These are phyloP conservation scores for Raphanus hybrid DNA, from an alignment of 441 rosid species.

Conservation along the genomic window DNA sequence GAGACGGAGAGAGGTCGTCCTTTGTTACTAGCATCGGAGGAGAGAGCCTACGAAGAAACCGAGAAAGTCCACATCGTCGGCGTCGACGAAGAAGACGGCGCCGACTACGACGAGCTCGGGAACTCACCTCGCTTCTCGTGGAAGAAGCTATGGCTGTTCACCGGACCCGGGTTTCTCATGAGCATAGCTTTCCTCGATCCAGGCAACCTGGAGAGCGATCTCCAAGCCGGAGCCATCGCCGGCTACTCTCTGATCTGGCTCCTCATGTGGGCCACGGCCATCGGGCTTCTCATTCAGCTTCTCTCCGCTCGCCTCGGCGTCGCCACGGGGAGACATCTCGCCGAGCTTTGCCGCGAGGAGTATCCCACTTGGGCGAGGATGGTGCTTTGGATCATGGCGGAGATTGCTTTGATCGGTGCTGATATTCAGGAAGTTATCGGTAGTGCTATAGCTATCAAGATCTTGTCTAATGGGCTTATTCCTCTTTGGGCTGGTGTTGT, in stretches of 20 bases:
- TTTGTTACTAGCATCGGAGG: constrained; percentile 39
- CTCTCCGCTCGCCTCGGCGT: constrained; percentile 90
- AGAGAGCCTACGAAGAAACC: constrained; percentile 65
- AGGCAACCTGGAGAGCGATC: constrained; percentile 90
- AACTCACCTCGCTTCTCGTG: constrained; percentile 77
- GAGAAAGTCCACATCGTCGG: constrained; percentile 79
- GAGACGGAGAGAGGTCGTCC: constrained; percentile 33
- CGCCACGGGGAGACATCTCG: constrained; percentile 83
- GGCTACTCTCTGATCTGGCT: constrained; percentile 92
- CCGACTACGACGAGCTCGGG: constrained; percentile 33
- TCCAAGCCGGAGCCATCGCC: constrained; percentile 94
- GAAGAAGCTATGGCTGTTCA: constrained; percentile 90
- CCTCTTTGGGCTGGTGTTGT: constrained; percentile 94
- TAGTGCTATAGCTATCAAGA: constrained; percentile 87
- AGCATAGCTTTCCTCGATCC: constrained; percentile 97
- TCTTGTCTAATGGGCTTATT: constrained; percentile 73
- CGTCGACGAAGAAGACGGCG: constrained; percentile 48
- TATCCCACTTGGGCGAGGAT: constrained; percentile 85
- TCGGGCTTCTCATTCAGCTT: constrained; percentile 90
- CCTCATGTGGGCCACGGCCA: constrained; percentile 88
- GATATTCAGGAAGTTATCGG: constrained; percentile 98
- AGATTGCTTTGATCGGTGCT: constrained; percentile 88
- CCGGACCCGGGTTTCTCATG: constrained; percentile 94
- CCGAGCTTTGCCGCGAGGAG: constrained; percentile 91
- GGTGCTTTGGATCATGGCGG: constrained; percentile 90